Evolutionary conservation across 106 monocot genomes (phyloP).

Genomic region (Narthecium ossifragum): DNA sequence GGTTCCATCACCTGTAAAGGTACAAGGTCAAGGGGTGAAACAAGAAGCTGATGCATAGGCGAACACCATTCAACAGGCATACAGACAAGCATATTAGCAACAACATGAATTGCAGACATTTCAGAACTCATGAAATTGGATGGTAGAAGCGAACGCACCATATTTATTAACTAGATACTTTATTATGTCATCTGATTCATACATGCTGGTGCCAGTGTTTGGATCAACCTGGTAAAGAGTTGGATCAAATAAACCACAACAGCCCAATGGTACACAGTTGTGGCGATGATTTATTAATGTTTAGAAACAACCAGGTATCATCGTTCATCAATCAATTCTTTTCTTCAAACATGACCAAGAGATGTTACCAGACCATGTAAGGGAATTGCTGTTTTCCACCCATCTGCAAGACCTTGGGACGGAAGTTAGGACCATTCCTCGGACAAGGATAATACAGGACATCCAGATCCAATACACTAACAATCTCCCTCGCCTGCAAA

Average conservation of each 20-base stretch:
- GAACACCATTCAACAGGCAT: too few relatives aligned
- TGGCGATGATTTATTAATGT: neutral
- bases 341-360: too few relatives aligned
- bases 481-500: conserved; percentile 90
- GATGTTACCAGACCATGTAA: conserved; percentile 64
- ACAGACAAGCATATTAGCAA: too few relatives aligned
- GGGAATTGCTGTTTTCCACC: conserved; percentile 96
- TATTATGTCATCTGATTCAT: conserved; percentile 96
- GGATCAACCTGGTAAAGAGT: conserved; percentile 80
- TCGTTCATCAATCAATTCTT: too few relatives aligned
- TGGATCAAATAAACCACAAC: neutral
- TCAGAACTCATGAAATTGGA: too few relatives aligned
- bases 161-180: conserved; percentile 89
- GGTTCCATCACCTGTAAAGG: conserved; percentile 75
- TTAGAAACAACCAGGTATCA: neutral
- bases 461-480: conserved; percentile 82
- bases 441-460: conserved; percentile 94
- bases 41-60: too few relatives aligned
- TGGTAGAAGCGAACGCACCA: conserved; percentile 34
- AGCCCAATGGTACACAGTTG: neutral
- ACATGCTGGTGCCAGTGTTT: conserved; percentile 81
- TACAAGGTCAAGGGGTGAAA: too few relatives aligned
- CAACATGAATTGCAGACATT: too few relatives aligned
- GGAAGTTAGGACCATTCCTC: conserved; percentile 84
- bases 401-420: conserved; percentile 75